Conservation (phyloP, 352 stramenopile genomes). For the Pythium biforme region DNA sequence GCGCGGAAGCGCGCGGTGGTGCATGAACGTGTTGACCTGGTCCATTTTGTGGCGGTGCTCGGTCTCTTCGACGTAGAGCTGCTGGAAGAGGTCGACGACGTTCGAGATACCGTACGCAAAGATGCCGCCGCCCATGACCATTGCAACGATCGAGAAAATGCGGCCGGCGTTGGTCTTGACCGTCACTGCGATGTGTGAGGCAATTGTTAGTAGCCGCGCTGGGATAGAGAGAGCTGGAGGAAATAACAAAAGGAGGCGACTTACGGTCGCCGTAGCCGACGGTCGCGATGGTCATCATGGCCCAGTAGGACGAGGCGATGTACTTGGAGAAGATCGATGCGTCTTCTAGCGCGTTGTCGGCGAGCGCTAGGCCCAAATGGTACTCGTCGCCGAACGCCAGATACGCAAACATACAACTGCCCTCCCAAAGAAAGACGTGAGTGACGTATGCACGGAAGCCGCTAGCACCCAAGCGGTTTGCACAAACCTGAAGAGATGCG, state of each 20-base stretch:
- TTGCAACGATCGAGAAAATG: conserved; percentile 69
- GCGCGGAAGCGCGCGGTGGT: conserved; percentile 50
- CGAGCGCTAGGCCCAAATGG: conserved; percentile 46
- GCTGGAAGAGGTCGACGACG: conserved; percentile 73
- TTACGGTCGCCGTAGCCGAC: conserved; percentile 78
- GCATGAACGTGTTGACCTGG: conserved; percentile 76
- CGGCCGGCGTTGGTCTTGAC: conserved; percentile 63
- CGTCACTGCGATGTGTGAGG: conserved; percentile 41
- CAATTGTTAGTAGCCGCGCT: too few relatives aligned
- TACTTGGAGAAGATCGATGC: conserved; percentile 59
- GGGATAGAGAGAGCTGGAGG: too few relatives aligned
- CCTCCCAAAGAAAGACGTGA: not conserved
- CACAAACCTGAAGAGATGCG: conserved; percentile 70
- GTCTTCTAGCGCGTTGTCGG: conserved; percentile 43
- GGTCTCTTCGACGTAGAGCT: conserved; percentile 69
- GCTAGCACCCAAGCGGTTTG: not conserved
- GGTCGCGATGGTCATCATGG: conserved; percentile 86
- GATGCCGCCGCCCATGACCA: conserved; percentile 73
- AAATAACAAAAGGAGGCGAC: conserved; percentile 1
- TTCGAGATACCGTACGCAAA: conserved; percentile 87
- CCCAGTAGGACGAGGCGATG: conserved; percentile 82
- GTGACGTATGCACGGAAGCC: not conserved
- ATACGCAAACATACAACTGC: conserved; percentile 68
- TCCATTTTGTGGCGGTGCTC: conserved; percentile 75
- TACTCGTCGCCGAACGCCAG: conserved; percentile 59